A percentile compares a stretch with the other conserved stretches of the same genome.
Evolutionary conservation across 345 rosid species (phyloP).

Genomic region (Eucalyptus grandis): DNA sequence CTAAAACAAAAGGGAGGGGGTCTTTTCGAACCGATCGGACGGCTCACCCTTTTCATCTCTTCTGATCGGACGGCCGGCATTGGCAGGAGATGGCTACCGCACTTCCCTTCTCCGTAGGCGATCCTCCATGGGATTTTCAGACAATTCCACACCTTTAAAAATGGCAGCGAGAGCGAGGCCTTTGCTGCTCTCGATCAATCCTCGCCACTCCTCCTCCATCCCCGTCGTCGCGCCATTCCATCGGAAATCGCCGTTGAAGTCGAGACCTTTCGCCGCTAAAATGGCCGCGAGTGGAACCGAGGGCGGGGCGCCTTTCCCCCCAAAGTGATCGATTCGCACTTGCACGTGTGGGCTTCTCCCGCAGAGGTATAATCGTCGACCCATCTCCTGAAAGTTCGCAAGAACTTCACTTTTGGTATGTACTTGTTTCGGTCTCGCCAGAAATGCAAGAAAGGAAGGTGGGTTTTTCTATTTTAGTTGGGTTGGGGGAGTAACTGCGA

Average conservation of each 20-base stretch:
- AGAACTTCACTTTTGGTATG: neutral
- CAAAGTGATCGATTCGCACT: constrained; percentile 74
- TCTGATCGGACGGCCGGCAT: neutral
- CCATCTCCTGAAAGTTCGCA: neutral
- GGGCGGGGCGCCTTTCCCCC: constrained; percentile 1
- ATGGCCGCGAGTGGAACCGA: constrained; percentile 42
- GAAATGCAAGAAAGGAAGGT: neutral
- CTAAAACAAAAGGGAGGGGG: neutral
- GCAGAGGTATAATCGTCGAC: constrained; percentile 31
- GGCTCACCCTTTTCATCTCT: neutral
- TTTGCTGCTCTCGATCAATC: neutral
- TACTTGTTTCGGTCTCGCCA: neutral
- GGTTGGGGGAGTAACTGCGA: neutral
- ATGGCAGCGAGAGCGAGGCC: constrained; percentile 12
- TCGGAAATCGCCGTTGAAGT: neutral
- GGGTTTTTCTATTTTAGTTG: neutral
- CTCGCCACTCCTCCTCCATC: neutral
- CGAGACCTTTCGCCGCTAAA: constrained; percentile 9
- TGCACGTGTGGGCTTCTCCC: constrained; percentile 93
- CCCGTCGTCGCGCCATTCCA: neutral
- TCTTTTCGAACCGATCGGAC: neutral
- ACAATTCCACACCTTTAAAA: neutral
- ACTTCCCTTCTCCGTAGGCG: neutral
- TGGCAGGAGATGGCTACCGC: neutral
- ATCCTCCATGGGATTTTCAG: neutral